Conservation (phyloP, 768 basidiomycete genomes). For the Gloeopeniophorella convolvens region DNA sequence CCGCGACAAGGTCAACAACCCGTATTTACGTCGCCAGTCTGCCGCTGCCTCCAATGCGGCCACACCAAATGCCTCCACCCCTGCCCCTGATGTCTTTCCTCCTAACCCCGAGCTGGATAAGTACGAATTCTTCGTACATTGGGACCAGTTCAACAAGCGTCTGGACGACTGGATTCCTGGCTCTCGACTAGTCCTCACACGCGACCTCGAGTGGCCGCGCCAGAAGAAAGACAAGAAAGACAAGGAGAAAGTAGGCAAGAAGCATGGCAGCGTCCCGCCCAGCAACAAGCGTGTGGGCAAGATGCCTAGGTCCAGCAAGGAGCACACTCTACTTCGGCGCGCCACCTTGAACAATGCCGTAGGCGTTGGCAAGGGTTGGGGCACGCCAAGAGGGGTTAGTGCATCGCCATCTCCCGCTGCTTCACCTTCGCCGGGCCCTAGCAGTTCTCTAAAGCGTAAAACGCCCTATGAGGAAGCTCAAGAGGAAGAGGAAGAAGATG, state of each 20-base stretch:
- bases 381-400: constrained; percentile 22
- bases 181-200: constrained; percentile 72
- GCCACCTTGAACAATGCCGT: constrained; percentile 37
- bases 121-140: constrained; percentile 95
- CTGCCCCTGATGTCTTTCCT: constrained; percentile 36
- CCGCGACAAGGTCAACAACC: constrained; percentile 72
- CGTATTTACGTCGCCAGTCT: constrained; percentile 44
- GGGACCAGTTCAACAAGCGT: constrained; percentile 99
- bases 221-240: constrained; percentile 66
- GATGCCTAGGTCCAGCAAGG: constrained; percentile 22
- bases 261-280: constrained; percentile 34
- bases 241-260: constrained; percentile 46
- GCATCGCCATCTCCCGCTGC: constrained; percentile 30
- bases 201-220: constrained; percentile 94
- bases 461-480: constrained; percentile 54
- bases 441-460: constrained; percentile 62
- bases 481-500: constrained; percentile 54
- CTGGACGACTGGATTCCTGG: constrained; percentile 96
- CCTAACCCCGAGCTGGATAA: constrained; percentile 60
- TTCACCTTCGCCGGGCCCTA: constrained; percentile 51
- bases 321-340: constrained; percentile 20
- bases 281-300: constrained; percentile 22
- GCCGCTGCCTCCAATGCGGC: constrained; percentile 29
- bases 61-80: constrained; percentile 10
- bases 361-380: constrained; percentile 22